Base-by-base conservation (phyloP, 176 grass and related monocot genomes). In the Carex parvula region DNA sequence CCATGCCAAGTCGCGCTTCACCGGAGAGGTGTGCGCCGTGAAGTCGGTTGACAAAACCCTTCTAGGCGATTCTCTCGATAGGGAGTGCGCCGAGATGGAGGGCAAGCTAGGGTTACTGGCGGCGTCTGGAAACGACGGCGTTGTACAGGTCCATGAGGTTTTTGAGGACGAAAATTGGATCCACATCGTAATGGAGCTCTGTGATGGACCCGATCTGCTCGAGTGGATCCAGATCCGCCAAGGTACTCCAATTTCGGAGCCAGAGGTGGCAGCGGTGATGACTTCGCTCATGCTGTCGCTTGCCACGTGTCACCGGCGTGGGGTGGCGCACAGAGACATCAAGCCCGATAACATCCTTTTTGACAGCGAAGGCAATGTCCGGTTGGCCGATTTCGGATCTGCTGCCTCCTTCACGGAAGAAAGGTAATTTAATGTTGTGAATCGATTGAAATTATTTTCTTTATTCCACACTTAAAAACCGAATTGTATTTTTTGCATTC, bases 321-420 rank as follows among this genome's bases (percentile, higher is more conserved):
- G 94, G 2, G 89, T 97, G 0, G 88, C 88, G 0, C 94, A 97
- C 84, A 88, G 94, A 60, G 94, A 97, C 55, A 79, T 97, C 0
- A 97, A 97, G 89, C 94, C 88, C 0, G 94, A 97, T 76, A 97
- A 97, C 86, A 61, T 97, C 69, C 91, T 97, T 32, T 29, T 97
- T 4, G 94, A 97, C 79, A 17, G 8, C 2, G 41, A 22, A 5
- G 44, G 5, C 0, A 83, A 20, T 21, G 85, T 75, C 3, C 50
- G 89, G 6, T 88, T 96, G 9, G 94, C 91, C 8, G 94, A 96
- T 88, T 96, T 96, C 75, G 94, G 94, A 71, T 96, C 94, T 17
- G 94, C 94, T 13, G 94, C 85, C 81, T 91, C 81, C 57, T 84
- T 96, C 58, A 87, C 81, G 2, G 81, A 30, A 1, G 79, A 50